phyloP scores from a whole-genome alignment of 2,329 filamentous ascomycete species.

The Fusarium sp. region DNA sequence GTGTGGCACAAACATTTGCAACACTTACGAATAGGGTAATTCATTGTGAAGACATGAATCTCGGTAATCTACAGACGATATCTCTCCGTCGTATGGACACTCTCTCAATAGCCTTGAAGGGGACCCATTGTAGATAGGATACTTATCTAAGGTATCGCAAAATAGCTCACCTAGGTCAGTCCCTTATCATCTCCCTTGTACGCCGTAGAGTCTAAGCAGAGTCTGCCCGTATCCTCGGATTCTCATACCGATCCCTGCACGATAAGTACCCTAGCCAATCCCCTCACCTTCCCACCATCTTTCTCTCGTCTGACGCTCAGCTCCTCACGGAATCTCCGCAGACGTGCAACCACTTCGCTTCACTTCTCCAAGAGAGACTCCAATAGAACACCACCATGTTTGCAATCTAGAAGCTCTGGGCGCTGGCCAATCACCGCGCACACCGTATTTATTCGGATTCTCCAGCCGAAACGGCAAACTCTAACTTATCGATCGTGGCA shows the following conservation, averaged over 20 bases:
- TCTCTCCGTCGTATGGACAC: background rate
- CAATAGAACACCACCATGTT: conserved; percentile 23
- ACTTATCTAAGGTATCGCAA: background rate
- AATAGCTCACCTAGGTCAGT: conserved; percentile 5
- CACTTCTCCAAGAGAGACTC: conserved; percentile 22
- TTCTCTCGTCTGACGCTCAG: background rate
- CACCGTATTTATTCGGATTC: conserved; percentile 4
- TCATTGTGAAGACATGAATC: background rate
- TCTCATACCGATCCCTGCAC: conserved; percentile 11
- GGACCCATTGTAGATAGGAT: background rate
- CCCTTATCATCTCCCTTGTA: background rate
- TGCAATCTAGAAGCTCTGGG: conserved; percentile 1
- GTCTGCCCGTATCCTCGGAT: background rate
- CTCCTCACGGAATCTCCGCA: conserved; percentile 37
- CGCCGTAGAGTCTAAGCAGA: background rate
- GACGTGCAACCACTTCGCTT: background rate
- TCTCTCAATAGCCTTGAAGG: background rate
- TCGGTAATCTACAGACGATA: background rate
- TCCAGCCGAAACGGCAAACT: background rate
- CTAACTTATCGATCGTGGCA: conserved; percentile 4
- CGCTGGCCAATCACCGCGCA: background rate
- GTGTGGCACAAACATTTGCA: background rate
- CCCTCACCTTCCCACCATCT: conserved; percentile 19
- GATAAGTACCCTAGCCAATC: background rate
- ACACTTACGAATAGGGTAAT: background rate